A percentile compares a stretch with the other conserved stretches of the same genome.
Conservation (phyloP, 1,139 yeast genomes). For the Geotrichum bryndzae region DNA sequence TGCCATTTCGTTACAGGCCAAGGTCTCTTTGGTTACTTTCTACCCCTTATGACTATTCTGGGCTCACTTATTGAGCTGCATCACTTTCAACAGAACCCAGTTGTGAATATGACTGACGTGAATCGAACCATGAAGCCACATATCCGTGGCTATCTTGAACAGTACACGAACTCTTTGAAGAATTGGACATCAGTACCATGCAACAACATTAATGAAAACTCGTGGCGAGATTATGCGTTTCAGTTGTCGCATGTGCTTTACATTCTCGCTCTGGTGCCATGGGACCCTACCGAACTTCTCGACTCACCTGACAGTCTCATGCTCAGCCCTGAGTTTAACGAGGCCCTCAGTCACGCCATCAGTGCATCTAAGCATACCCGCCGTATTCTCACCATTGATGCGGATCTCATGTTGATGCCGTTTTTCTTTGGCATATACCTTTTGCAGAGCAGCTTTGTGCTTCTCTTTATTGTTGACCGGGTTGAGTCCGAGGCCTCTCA, state of each 20-base stretch:
- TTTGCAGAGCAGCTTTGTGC: slow-evolving; percentile 27
- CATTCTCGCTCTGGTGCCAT: slow-evolving; percentile 24
- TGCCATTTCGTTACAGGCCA: slow-evolving; percentile 21
- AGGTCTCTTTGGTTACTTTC: slow-evolving; percentile 27
- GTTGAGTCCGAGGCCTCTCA: slow-evolving; percentile 30
- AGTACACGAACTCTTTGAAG: slow-evolving; percentile 23
- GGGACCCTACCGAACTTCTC: slow-evolving; percentile 28
- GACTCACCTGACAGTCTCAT: slow-evolving; percentile 25
- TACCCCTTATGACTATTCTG: slow-evolving; percentile 29
- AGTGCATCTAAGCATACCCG: slow-evolving; percentile 27
- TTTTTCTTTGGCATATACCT: slow-evolving; percentile 31
- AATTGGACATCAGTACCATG: slow-evolving; percentile 15
- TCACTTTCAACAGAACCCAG: slow-evolving; percentile 20
- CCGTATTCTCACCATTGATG: slow-evolving; percentile 25
- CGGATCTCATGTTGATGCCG: slow-evolving; percentile 29
- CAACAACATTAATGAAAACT: slow-evolving; percentile 12
- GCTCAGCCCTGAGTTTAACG: slow-evolving; percentile 25
- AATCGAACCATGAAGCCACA: slow-evolving; percentile 11
- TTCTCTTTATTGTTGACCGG: slow-evolving; percentile 29
- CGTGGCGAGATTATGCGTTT: slow-evolving; percentile 28
- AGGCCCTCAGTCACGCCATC: slow-evolving; percentile 27
- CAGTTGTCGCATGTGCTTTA: slow-evolving; percentile 27
- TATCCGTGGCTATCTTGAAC: slow-evolving; percentile 21
- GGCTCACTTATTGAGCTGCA: slow-evolving; percentile 27
- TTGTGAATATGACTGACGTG: slow-evolving; percentile 19